These are phyloP conservation scores for Rhynchospora breviuscula DNA, from an alignment of 176 grass and related monocot genomes.

Conservation along the genomic window DNA sequence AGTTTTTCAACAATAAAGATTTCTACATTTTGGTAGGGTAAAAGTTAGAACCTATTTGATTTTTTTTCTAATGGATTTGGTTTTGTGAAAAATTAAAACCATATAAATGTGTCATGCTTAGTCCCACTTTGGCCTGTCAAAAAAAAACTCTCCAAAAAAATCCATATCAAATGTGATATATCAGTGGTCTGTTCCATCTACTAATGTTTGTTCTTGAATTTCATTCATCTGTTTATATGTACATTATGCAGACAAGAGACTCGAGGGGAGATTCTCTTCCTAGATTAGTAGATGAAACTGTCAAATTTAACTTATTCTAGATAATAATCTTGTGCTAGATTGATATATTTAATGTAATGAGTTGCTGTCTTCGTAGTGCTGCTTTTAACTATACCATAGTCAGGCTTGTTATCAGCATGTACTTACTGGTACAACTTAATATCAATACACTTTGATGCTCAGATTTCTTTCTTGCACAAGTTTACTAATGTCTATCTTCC, in stretches of 20 bases:
- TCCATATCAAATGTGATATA: background rate
- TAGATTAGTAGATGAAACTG: constrained; percentile 34
- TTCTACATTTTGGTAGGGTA: no score
- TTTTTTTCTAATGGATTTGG: background rate
- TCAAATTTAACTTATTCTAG: background rate
- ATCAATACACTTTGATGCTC: background rate
- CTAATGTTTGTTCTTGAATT: constrained; percentile 17
- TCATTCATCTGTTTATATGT: constrained; percentile 21
- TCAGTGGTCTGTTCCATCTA: background rate
- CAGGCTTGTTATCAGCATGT: background rate
- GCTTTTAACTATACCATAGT: background rate
- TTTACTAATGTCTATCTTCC: constrained; percentile 37
- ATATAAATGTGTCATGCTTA: no score
- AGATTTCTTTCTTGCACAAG: background rate
- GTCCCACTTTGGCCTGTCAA: no score
- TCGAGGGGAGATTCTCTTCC: constrained; percentile 31
- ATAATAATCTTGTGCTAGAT: background rate
- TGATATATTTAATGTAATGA: background rate
- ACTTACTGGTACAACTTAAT: background rate
- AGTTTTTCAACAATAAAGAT: no score
- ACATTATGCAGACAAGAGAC: constrained; percentile 45
- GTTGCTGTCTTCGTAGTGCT: background rate
- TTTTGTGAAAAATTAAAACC: background rate
- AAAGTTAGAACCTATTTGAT: no score
- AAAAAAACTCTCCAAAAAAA: no score